These are phyloP conservation scores for Pterocarpus macrocarpus DNA, from an alignment of 306 rosid species.

Conservation along the genomic window DNA sequence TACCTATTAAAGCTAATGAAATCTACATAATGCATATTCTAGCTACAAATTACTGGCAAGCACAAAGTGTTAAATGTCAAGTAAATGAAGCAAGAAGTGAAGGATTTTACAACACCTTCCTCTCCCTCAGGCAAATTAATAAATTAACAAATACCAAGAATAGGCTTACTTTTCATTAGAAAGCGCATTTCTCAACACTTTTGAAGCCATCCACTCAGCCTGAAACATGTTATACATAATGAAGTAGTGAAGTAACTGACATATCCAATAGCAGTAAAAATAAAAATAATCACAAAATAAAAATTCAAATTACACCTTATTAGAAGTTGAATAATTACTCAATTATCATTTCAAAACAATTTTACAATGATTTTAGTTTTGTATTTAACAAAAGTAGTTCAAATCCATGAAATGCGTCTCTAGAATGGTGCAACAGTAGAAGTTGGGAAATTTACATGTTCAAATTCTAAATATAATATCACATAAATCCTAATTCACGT, in stretches of 20 bases:
- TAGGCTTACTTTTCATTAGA: conserved; percentile 87
- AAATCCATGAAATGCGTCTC: too few species aligned
- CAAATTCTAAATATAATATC: too few species aligned
- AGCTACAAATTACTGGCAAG: neutral
- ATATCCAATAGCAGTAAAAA: conserved; percentile 31
- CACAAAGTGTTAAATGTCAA: neutral
- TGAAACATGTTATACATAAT: conserved; percentile 55
- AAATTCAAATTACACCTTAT: too few species aligned
- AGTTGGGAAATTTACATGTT: too few species aligned
- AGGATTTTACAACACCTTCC: conserved; percentile 11
- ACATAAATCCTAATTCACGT: too few species aligned
- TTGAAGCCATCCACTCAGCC: conserved; percentile 99
- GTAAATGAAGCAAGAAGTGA: conserved; percentile 20
- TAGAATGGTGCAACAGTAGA: too few species aligned
- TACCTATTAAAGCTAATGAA: too few species aligned
- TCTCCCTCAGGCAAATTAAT: neutral
- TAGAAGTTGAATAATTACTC: too few species aligned
- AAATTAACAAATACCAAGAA: conserved; percentile 37
- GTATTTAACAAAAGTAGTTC: too few species aligned
- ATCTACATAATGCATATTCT: neutral
- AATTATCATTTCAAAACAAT: too few species aligned
- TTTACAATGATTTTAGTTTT: too few species aligned
- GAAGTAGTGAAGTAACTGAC: conserved; percentile 41
- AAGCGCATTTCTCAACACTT: conserved; percentile 95
- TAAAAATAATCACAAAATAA: too few species aligned